These are phyloP conservation scores for Patellaria atrata DNA, from an alignment of 495 filamentous ascomycete genomes.

Conservation along the genomic window DNA sequence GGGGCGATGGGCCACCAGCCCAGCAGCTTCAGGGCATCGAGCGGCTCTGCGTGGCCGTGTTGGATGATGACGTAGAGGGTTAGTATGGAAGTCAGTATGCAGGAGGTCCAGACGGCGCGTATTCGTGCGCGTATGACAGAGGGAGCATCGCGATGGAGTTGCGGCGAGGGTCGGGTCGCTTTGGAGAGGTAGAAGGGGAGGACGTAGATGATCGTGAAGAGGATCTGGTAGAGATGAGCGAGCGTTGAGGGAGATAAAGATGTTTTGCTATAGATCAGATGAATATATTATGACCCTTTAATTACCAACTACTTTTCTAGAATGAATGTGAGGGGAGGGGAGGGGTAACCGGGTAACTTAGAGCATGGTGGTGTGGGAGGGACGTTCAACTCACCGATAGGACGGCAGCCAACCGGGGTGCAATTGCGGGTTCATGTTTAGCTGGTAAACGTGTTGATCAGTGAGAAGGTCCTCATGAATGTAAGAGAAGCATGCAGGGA, in stretches of 20 bases:
- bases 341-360: constrained; percentile 10
- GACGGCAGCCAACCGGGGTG: constrained; percentile 32
- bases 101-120: constrained; percentile 58
- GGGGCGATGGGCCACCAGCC: constrained; percentile 63
- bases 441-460: constrained; percentile 15
- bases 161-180: constrained; percentile 65
- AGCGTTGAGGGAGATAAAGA: too few relatives aligned
- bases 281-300: constrained; percentile 1
- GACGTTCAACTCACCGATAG: constrained; percentile 45
- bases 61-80: constrained; percentile 47
- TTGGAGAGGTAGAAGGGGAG: constrained; percentile 76
- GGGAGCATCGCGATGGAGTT: constrained; percentile 73
- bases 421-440: constrained; percentile 33
- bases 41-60: constrained; percentile 30
- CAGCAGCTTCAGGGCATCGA: constrained; percentile 45
- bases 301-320: too few relatives aligned
- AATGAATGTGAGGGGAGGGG: too few relatives aligned
- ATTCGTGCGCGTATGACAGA: constrained; percentile 81
- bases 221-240: constrained; percentile 45
- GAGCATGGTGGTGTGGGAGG: constrained; percentile 14
- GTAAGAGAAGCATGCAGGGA: too few relatives aligned
- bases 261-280: constrained; percentile 3
- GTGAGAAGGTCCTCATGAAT: too few relatives aligned
- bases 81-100: constrained; percentile 41
- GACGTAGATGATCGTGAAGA: constrained; percentile 77